Percentiles rank a stretch among this genome's conserved stretches.
phyloP scores from a whole-genome alignment of 192 early-diverging fungal species.

The Coemansia sp. region DNA sequence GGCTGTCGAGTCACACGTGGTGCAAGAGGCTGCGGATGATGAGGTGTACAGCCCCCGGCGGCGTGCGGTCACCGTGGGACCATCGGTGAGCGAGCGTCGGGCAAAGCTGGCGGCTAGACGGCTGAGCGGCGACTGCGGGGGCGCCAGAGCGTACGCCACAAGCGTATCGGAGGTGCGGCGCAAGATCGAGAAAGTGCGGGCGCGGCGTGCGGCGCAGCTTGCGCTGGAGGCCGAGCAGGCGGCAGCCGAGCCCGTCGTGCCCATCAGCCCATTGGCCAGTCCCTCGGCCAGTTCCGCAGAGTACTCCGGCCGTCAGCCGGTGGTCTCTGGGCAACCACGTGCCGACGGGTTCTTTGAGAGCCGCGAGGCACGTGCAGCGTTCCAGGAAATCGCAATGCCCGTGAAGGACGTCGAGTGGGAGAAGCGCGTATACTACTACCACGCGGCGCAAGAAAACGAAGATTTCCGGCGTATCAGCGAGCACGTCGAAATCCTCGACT shows the following conservation, averaged over 20 bases:
- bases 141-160: neutral
- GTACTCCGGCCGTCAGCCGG: neutral
- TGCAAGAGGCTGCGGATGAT: neutral
- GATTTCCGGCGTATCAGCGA: slow-evolving; percentile 15
- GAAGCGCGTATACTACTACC: slow-evolving; percentile 47
- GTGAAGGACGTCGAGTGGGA: slow-evolving; percentile 47
- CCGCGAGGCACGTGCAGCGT: slow-evolving; percentile 22
- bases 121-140: neutral
- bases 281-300: too few species aligned
- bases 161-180: slow-evolving; percentile 8
- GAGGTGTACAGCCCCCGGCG: slow-evolving; percentile 16
- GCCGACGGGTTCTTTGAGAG: slow-evolving; percentile 31
- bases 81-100: neutral
- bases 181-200: slow-evolving; percentile 23
- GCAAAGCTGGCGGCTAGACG: neutral
- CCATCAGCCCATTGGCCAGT: too few species aligned
- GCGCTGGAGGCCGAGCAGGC: slow-evolving; percentile 16
- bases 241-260: slow-evolving; percentile 1
- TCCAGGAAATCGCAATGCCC: slow-evolving; percentile 33
- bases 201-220: slow-evolving; percentile 25
- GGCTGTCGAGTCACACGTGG: too few species aligned
- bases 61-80: slow-evolving; percentile 21
- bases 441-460: slow-evolving; percentile 22
- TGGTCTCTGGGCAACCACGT: neutral
- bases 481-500: slow-evolving; percentile 23